Conservation (phyloP, 2,329 filamentous ascomycete species). For the Aspergillus fijiensis region DNA sequence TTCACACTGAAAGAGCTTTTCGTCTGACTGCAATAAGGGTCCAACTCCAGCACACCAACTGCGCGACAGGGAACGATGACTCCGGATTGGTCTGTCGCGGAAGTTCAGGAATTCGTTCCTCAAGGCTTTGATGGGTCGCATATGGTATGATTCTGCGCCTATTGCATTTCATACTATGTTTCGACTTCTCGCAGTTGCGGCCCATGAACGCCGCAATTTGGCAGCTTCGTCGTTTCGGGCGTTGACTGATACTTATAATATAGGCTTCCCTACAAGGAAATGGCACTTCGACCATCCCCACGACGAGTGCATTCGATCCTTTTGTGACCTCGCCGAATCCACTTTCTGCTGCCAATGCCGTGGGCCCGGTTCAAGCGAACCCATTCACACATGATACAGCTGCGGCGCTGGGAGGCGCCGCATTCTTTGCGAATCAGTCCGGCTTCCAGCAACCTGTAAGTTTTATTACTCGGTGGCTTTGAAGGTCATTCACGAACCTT, state of each 20-base stretch:
- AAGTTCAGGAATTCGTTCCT: conserved; percentile 54
- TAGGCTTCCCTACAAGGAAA: conserved; percentile 42
- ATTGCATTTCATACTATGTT: too few species aligned
- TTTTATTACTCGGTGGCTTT: not conserved
- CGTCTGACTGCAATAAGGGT: conserved; percentile 36
- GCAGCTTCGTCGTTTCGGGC: not conserved
- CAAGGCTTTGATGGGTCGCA: conserved; percentile 52
- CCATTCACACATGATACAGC: conserved; percentile 75
- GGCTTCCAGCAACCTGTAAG: conserved; percentile 65
- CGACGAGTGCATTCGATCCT: conserved; percentile 59
- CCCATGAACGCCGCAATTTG: not conserved
- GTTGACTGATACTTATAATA: not conserved
- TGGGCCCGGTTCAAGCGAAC: conserved; percentile 57
- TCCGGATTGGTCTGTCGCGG: conserved; percentile 47
- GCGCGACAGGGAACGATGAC: conserved; percentile 41
- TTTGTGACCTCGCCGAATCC: conserved; percentile 61
- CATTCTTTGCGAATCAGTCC: conserved; percentile 64
- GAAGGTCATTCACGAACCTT: not conserved
- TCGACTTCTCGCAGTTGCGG: too few species aligned
- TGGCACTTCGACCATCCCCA: conserved; percentile 54
- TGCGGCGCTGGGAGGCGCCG: conserved; percentile 56
- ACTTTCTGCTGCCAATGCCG: conserved; percentile 49
- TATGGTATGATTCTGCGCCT: conserved; percentile 42
- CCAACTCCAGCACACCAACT: conserved; percentile 42
- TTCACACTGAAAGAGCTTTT: not conserved